Base-by-base conservation (phyloP, 1,284 basidiomycete genomes). In the Exobasidium rhododendri region DNA sequence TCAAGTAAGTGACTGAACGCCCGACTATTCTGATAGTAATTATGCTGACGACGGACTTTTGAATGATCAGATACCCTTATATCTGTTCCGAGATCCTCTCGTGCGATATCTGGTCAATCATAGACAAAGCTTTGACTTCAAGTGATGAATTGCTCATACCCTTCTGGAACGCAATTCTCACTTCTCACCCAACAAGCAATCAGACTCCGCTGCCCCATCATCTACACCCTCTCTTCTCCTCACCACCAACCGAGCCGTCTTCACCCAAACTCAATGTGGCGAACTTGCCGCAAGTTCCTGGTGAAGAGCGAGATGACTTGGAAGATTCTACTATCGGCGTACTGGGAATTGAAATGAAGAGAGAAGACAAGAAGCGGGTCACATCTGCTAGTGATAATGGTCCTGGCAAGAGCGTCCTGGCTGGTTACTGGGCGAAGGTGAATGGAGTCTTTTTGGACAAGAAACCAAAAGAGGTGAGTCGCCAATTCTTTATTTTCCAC, bases 81-180 rank as follows among this genome's bases (percentile, higher is more conserved):
- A 86, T 96, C 32, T 90, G 92, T 17, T 93, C 94, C 17, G 96
- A 99, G 81, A 92, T 98, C 30, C 85, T 99, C 35, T 94, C 92
- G 81, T 90, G 89, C 81, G 94, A 97, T 74, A 88, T 96, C 80
- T 96, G 92, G 89, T 90, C 89, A 22, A 90, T 98, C 71, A 88
- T 92, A 54, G 91, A 94, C 79, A 90, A 90, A 2, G 90, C 94
- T 74, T 84, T 96, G 73, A 85, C 85, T 70, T 84, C 90, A 74
- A 83, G 85, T 51, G 83, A 87, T 24, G 85, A 88, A 67, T 80
- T 81, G 26, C 66, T 81, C 0, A 63, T 68, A 31, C 74, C 69
- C 6, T 96, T 96, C 83, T 98, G 96, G 96, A 91, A 97, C 80
- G 87, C 86, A 10, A 87, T 97, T 10, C 83, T 98, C 22, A 88